Evolutionary conservation across 2,329 filamentous ascomycete genomes (phyloP), one percentile per base, ranked within the genome.

Genomic region (Arthrobotrys megalospora): DNA sequence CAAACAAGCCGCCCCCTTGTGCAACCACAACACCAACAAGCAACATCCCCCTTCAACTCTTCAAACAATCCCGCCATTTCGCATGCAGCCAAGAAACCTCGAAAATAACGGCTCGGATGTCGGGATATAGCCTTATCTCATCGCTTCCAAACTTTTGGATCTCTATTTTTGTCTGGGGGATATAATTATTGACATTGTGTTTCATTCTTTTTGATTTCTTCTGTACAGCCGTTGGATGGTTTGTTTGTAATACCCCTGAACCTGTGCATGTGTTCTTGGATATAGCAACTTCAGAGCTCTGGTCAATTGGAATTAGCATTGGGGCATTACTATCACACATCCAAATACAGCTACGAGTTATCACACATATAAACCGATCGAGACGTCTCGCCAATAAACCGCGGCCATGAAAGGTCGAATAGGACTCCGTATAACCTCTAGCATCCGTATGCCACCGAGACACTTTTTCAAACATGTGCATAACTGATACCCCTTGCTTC

Each of bases 321-420:
- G 2, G 24, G 5, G 24, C 5, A 28, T 28, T 32, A 52, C 41
- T 14, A 28, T 45, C 24, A 47, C n/a, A 3, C 11, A 48, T 5
- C 41, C 21, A 12, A 32, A 48, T 10, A 10, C 10, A 4, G 19
- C 19, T 41, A 47, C 34, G 2, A 55, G 4, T 34, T n/a, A 16
- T n/a, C 11, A 3, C 36, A 8, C 48, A 6, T 3, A 0, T 12
- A 14, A 16, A 32, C 32, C 8, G n/a, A 12, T 4, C 28, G 19
- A 34, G 3, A 53, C 12, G 8, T 7, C 28, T 6, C 32, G 36
- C 8, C 36, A 38, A 8, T 12, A 38, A 28, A 60, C 47, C 52
- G 70, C 62, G 60, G 75, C 62, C 62, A 78, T 78, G 75, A 78
- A 78, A 45, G 75, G 75, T 62, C 75, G 75, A 47, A 72, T 78